These are phyloP conservation scores for Amesomyces nigricolor DNA, from an alignment of 2,329 filamentous ascomycete genomes.

Conservation along the genomic window DNA sequence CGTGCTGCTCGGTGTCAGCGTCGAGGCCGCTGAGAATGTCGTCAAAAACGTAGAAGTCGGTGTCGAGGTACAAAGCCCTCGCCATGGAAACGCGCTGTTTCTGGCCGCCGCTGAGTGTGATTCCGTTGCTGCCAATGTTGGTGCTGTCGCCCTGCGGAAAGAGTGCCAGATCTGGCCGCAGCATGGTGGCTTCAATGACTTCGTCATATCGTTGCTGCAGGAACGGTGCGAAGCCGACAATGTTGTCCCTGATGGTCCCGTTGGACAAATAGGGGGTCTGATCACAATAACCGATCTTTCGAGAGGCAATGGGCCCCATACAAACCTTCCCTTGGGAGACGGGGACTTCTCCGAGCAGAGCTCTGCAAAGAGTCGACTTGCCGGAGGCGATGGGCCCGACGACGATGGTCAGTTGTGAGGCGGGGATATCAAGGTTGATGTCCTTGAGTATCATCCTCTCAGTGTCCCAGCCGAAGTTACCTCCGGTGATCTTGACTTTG, in stretches of 20 bases:
- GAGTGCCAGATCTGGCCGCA: constrained; percentile 28
- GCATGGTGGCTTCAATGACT: constrained; percentile 30
- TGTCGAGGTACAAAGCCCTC: constrained; percentile 25
- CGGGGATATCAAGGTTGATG: constrained; percentile 32
- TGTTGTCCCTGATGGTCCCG: constrained; percentile 31
- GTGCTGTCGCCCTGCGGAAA: constrained; percentile 34
- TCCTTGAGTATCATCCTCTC: constrained; percentile 18
- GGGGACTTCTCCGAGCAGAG: constrained; percentile 35
- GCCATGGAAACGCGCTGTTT: constrained; percentile 27
- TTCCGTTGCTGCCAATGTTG: constrained; percentile 40
- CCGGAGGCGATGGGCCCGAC: constrained; percentile 41
- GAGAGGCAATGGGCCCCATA: constrained; percentile 14
- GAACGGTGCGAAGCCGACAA: constrained; percentile 27
- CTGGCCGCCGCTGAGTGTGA: constrained; percentile 44
- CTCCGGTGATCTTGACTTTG: constrained; percentile 17
- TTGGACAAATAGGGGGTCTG: constrained; percentile 35
- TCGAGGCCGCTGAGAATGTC: constrained; percentile 27
- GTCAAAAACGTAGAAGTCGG: constrained; percentile 23
- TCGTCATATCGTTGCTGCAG: constrained; percentile 28
- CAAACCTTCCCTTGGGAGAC: constrained; percentile 26
- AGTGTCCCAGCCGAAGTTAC: constrained; percentile 21
- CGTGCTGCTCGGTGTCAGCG: constrained; percentile 35
- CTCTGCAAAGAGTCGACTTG: constrained; percentile 40
- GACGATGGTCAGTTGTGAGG: constrained; percentile 35
- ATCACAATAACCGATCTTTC: constrained; percentile 35